Evolutionary conservation across 2,329 filamentous ascomycete species (phyloP).

Genomic region (Colletotrichum tropicale): DNA sequence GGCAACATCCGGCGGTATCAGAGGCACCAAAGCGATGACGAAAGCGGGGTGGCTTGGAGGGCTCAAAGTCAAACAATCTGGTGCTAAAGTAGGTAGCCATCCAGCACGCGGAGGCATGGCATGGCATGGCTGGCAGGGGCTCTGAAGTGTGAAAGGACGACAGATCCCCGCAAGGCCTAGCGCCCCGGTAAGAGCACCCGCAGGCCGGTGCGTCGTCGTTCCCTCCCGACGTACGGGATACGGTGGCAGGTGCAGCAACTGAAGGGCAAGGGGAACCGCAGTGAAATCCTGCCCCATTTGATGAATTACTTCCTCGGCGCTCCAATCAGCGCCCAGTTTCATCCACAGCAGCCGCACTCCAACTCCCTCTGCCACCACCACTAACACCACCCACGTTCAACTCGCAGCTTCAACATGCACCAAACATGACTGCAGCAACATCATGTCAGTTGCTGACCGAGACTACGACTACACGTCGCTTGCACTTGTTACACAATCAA

Average conservation of each 20-base stretch:
- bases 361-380: background rate
- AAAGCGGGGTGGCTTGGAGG: conserved; percentile 12
- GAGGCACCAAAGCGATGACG: background rate
- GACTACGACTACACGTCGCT: background rate
- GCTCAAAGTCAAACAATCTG: background rate
- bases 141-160: background rate
- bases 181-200: background rate
- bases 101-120: background rate
- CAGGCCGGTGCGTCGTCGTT: background rate
- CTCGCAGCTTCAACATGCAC: background rate
- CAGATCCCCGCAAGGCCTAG: background rate
- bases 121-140: background rate
- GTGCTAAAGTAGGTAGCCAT: background rate
- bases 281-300: background rate
- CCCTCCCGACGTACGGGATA: background rate
- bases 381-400: background rate
- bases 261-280: background rate
- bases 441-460: background rate
- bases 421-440: background rate
- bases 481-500: background rate
- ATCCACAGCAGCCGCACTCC: background rate
- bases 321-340: background rate
- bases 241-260: background rate
- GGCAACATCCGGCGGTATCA: background rate
- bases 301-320: background rate